Evolutionary conservation across 129 eudicot genomes (phyloP).

Genomic region (Flaveria ramosissima): DNA sequence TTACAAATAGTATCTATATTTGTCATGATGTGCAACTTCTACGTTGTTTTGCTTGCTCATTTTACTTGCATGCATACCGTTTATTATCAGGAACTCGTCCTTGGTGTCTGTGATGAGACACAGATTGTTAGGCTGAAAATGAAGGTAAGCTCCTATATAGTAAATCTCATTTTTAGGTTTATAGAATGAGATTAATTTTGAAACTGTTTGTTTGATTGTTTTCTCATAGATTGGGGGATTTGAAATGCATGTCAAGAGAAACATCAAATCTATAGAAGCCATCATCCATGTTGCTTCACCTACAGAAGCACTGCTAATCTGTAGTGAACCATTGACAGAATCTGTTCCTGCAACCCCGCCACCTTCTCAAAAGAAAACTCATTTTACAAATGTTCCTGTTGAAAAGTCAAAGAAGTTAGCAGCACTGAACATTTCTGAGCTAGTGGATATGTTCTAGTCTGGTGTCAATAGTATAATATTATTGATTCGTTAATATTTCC

Average conservation of each 20-base stretch:
- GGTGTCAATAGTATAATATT: conserved; percentile 61
- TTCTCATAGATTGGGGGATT: conserved; percentile 71
- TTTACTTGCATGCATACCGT: conserved; percentile 14
- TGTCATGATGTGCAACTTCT: background rate
- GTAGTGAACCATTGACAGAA: conserved; percentile 54
- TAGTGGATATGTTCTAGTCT: conserved; percentile 75
- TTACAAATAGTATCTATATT: background rate
- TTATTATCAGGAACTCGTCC: conserved; percentile 60
- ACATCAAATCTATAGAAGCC: conserved; percentile 49
- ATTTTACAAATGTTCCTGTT: conserved; percentile 56
- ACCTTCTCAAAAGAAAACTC: conserved; percentile 52
- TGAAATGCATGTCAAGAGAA: conserved; percentile 90
- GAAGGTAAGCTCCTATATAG: conserved; percentile 47
- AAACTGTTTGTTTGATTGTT: background rate
- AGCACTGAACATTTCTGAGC: conserved; percentile 77
- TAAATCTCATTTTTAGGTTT: background rate
- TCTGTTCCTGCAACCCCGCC: conserved; percentile 49
- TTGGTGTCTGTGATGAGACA: conserved; percentile 81
- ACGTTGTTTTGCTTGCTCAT: background rate
- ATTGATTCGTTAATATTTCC: background rate
- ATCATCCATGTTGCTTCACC: conserved; percentile 50
- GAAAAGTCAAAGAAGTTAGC: conserved; percentile 64
- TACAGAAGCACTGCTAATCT: conserved; percentile 54
- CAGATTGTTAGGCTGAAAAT: conserved; percentile 80
- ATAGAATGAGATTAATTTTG: background rate